phyloP scores from a whole-genome alignment of 2,329 filamentous ascomycete species.

The Penicillium sp. region DNA sequence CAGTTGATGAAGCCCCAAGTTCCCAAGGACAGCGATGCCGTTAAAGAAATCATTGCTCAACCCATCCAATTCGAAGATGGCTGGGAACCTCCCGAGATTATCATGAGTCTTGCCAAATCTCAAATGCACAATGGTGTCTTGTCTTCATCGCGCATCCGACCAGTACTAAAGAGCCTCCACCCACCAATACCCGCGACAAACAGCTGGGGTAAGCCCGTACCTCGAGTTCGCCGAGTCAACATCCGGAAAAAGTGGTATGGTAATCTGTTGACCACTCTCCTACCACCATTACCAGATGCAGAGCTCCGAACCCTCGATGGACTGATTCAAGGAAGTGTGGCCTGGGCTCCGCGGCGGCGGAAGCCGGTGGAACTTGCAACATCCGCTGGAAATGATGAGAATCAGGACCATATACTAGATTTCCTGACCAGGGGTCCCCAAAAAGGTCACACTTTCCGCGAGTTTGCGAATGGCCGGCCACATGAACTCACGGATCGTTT shows the following conservation, averaged over 20 bases:
- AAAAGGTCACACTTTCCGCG: conserved; percentile 38
- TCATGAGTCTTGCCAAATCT: conserved; percentile 37
- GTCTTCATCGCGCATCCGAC: conserved; percentile 26
- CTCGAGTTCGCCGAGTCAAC: conserved; percentile 34
- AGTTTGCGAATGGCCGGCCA: conserved; percentile 40
- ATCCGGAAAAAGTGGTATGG: conserved; percentile 44
- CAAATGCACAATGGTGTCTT: conserved; percentile 36
- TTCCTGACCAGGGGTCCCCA: conserved; percentile 41
- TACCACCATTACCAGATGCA: conserved; percentile 43
- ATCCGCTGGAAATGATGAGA: not conserved
- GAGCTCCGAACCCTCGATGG: conserved; percentile 40
- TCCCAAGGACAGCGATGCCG: conserved; percentile 24
- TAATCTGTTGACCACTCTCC: conserved; percentile 29
- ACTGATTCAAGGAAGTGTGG: conserved; percentile 34
- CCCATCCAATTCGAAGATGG: conserved; percentile 28
- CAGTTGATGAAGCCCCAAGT: conserved; percentile 34
- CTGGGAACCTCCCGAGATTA: conserved; percentile 38
- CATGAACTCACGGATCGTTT: conserved; percentile 44
- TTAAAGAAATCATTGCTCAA: conserved; percentile 23
- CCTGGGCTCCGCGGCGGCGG: conserved; percentile 35
- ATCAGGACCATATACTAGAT: conserved; percentile 23
- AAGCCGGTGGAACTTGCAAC: conserved; percentile 18
- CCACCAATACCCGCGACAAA: conserved; percentile 40
- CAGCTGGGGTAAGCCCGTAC: conserved; percentile 39
- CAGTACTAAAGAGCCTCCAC: conserved; percentile 26